Conservation (phyloP, 2,329 filamentous ascomycete species). For the Diplocarpon rosae region DNA sequence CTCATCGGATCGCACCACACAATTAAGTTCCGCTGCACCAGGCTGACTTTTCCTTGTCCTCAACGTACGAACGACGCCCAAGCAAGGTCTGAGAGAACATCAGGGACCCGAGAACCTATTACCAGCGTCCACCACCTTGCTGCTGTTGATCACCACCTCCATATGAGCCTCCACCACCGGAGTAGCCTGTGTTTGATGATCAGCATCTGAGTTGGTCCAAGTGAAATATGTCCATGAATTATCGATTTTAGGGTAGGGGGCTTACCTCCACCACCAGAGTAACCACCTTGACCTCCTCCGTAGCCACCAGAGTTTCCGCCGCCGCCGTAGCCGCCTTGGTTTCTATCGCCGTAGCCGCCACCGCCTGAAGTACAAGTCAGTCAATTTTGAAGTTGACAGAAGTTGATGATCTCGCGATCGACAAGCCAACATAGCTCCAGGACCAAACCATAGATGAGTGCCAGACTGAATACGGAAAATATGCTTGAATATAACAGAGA, state of each 20-base stretch:
- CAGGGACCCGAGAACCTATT: conserved; percentile 16
- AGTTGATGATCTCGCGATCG: neutral
- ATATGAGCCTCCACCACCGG: conserved; percentile 21
- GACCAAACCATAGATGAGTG: neutral
- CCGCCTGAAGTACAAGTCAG: conserved; percentile 27
- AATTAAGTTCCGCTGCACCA: conserved; percentile 27
- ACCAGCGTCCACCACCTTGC: conserved; percentile 22
- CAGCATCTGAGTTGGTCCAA: conserved; percentile 10
- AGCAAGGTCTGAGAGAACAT: conserved; percentile 23
- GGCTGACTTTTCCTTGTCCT: conserved; percentile 26
- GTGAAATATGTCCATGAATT: conserved; percentile 1
- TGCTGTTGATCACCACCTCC: conserved; percentile 24
- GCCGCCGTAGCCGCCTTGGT: conserved; percentile 38
- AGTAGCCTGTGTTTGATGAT: conserved; percentile 20
- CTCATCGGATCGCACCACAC: conserved; percentile 22
- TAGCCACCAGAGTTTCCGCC: conserved; percentile 23
- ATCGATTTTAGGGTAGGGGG: conserved; percentile 3
- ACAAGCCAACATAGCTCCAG: neutral
- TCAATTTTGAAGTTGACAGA: conserved; percentile 20
- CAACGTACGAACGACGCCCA: conserved; percentile 16
- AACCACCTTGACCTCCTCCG: conserved; percentile 29
- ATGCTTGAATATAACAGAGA: neutral
- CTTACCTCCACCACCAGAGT: conserved; percentile 19
- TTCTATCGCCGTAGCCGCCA: conserved; percentile 39
- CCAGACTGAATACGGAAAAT: neutral